Evolutionary conservation across 1,139 yeast species (phyloP).

Genomic region (Yamadazyma trypodendri): DNA sequence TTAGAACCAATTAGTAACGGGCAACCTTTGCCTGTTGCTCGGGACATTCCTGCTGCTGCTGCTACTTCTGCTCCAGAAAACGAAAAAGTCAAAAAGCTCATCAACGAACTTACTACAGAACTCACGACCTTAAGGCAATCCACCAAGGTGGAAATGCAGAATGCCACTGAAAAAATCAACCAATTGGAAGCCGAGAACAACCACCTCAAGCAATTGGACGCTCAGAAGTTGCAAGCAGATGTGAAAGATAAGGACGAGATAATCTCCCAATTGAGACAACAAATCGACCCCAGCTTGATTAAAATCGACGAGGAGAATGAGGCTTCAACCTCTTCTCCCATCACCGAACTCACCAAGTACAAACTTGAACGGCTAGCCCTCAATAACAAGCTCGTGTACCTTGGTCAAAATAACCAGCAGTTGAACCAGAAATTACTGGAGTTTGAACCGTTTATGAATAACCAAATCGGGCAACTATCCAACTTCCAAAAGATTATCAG

Average conservation of each 20-base stretch:
- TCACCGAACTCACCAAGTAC: conserved; percentile 37
- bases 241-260: conserved; percentile 34
- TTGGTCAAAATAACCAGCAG: conserved; percentile 46
- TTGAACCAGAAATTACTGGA: conserved; percentile 41
- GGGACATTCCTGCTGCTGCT: conserved; percentile 3
- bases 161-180: conserved; percentile 51
- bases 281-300: conserved; percentile 33
- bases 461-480: conserved; percentile 53
- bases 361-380: conserved; percentile 45
- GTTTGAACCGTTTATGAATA: conserved; percentile 55
- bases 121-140: conserved; percentile 43
- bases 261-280: conserved; percentile 34
- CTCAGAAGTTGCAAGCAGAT: conserved; percentile 22
- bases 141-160: conserved; percentile 51
- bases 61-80: conserved; percentile 16
- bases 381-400: conserved; percentile 44
- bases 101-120: conserved; percentile 47
- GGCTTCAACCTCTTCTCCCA: conserved; percentile 19
- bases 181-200: conserved; percentile 46
- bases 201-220: conserved; percentile 21
- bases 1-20: conserved; percentile 4
- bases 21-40: conserved; percentile 12
- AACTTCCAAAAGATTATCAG: conserved; percentile 55
- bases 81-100: conserved; percentile 31
- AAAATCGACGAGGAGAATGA: conserved; percentile 24